Percentiles rank a stretch among this genome's conserved stretches.
phyloP scores from a whole-genome alignment of 345 rosid species.

The Trapa bicornis region DNA sequence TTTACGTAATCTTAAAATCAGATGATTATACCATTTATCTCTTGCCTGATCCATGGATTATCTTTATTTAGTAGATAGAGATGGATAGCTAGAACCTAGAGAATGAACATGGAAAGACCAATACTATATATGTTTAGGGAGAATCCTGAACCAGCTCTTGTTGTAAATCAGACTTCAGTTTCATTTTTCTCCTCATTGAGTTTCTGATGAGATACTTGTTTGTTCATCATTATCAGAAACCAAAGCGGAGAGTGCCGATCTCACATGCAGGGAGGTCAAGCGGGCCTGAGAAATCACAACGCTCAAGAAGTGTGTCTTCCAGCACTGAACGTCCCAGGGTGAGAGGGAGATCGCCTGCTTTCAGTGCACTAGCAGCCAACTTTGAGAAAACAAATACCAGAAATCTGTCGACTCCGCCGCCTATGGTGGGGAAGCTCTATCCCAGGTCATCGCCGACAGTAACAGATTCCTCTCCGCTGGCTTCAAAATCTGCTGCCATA shows the following conservation, averaged over 20 bases:
- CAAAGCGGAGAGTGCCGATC: constrained; percentile 63
- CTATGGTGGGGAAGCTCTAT: constrained; percentile 69
- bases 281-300: constrained; percentile 71
- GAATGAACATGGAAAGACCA: no score
- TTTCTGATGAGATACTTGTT: not conserved
- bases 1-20: not conserved
- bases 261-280: constrained; percentile 79
- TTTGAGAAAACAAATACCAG: constrained; percentile 72
- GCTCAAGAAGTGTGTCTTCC: constrained; percentile 94
- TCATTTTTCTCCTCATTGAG: not conserved
- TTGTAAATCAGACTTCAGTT: not conserved
- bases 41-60: no score
- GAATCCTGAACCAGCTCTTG: no score
- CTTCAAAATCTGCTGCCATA: constrained; percentile 61
- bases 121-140: no score
- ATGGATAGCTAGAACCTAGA: no score
- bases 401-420: constrained; percentile 98
- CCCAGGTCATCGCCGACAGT: constrained; percentile 57
- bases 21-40: not conserved
- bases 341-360: constrained; percentile 98
- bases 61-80: no score
- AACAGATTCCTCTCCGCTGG: constrained; percentile 40
- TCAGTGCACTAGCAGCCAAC: constrained; percentile 87
- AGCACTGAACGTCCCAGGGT: constrained; percentile 90
- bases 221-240: constrained; percentile 45